These are phyloP conservation scores for Pistacia integerrima DNA, from an alignment of 345 rosid species.

Conservation along the genomic window DNA sequence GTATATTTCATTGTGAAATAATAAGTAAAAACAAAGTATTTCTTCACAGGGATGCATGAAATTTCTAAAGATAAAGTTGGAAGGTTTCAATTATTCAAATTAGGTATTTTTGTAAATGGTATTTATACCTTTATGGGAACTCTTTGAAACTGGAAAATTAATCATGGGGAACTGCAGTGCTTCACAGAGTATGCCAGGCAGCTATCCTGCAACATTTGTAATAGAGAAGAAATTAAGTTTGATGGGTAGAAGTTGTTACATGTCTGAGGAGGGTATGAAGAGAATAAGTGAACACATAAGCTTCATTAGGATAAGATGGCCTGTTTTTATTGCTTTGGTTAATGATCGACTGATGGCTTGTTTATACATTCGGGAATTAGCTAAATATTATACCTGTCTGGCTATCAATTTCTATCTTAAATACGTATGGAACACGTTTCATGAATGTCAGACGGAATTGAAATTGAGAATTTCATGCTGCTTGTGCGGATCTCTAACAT, in stretches of 20 bases:
- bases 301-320: neutral
- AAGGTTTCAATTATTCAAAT: neutral
- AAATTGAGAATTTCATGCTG: neutral
- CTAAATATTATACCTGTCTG: neutral
- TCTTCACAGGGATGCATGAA: neutral
- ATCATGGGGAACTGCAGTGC: neutral
- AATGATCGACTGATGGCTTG: neutral
- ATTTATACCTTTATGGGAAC: neutral
- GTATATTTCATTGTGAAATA: too few relatives aligned
- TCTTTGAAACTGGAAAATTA: neutral
- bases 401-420: neutral
- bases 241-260: neutral
- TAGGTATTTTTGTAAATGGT: neutral
- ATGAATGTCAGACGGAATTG: neutral
- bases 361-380: neutral
- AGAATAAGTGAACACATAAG: neutral
- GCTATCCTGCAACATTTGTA: neutral
- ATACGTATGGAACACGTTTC: neutral
- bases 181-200: neutral
- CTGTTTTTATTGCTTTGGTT: neutral
- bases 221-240: neutral
- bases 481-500: constrained; percentile 4
- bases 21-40: too few relatives aligned
- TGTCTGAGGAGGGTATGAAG: neutral
- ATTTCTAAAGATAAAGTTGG: neutral